A percentile compares a stretch with the other conserved stretches of the same genome.
Conservation (phyloP, 768 basidiomycete species). For the Kwoniella heveanensis region DNA sequence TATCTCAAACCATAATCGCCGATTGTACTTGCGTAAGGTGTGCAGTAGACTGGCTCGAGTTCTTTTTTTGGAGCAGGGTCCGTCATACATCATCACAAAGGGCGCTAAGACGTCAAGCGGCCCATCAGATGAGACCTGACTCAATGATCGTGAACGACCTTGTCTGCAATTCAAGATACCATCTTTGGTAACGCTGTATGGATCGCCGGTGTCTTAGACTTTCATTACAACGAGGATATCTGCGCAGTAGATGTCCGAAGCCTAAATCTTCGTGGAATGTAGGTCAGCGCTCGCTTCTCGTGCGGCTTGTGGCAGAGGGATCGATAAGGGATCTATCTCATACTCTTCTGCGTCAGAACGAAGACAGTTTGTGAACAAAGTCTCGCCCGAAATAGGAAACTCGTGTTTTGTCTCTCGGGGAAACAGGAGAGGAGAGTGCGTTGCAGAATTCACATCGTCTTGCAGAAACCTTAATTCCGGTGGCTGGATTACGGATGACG, state of each 20-base stretch:
- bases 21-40: too few species aligned
- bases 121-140: not conserved
- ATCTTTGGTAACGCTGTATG: not conserved
- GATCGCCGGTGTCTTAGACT: not conserved
- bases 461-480: not conserved
- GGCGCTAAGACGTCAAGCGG: constrained; percentile 12
- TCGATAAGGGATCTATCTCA: too few species aligned
- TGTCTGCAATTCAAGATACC: not conserved
- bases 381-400: constrained; percentile 1
- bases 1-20: not conserved
- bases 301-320: too few species aligned
- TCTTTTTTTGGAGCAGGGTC: not conserved
- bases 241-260: not conserved
- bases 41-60: too few species aligned
- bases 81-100: not conserved
- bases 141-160: not conserved
- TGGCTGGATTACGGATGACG: not conserved
- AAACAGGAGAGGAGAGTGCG: not conserved
- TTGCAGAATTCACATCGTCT: not conserved
- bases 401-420: not conserved
- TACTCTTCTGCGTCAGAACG: too few species aligned
- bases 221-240: too few species aligned
- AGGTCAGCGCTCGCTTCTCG: too few species aligned
- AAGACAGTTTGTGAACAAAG: not conserved
- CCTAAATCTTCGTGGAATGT: not conserved